Evolutionary conservation across 768 basidiomycete genomes (phyloP).

Genomic region (Trametes cingulata): DNA sequence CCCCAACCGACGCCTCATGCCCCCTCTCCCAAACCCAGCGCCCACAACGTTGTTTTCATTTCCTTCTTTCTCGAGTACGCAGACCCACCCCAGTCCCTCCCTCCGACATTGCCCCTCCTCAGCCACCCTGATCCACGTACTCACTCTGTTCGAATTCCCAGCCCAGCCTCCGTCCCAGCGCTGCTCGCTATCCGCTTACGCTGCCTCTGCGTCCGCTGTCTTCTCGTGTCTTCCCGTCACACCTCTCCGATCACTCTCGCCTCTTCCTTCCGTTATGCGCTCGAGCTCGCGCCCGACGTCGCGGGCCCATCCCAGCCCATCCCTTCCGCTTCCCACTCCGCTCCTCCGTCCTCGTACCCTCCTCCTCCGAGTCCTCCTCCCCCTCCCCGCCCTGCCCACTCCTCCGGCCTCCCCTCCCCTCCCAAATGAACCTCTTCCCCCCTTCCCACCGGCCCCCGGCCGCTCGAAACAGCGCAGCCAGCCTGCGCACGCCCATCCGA

Average conservation of each 20-base stretch:
- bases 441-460: neutral
- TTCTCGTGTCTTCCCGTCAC: neutral
- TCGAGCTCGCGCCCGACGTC: neutral
- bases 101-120: conserved; percentile 10
- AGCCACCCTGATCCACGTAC: neutral
- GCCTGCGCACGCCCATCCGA: neutral
- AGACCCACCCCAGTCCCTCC: conserved; percentile 3
- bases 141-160: neutral
- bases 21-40: conserved; percentile 21
- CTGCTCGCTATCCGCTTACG: neutral
- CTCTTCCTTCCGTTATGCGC: neutral
- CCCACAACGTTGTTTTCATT: conserved; percentile 54
- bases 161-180: conserved; percentile 12
- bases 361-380: neutral
- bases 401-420: neutral
- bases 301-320: conserved; percentile 5
- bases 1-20: conserved; percentile 25
- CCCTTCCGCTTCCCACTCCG: conserved; percentile 1
- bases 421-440: neutral
- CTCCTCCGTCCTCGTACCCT: neutral
- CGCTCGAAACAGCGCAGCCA: neutral
- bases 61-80: conserved; percentile 22
- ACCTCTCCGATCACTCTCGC: conserved; percentile 15
- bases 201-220: neutral
- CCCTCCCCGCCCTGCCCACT: neutral